Evolutionary conservation across 2,329 filamentous ascomycete genomes (phyloP).

Genomic region (Microascus cirrosus): DNA sequence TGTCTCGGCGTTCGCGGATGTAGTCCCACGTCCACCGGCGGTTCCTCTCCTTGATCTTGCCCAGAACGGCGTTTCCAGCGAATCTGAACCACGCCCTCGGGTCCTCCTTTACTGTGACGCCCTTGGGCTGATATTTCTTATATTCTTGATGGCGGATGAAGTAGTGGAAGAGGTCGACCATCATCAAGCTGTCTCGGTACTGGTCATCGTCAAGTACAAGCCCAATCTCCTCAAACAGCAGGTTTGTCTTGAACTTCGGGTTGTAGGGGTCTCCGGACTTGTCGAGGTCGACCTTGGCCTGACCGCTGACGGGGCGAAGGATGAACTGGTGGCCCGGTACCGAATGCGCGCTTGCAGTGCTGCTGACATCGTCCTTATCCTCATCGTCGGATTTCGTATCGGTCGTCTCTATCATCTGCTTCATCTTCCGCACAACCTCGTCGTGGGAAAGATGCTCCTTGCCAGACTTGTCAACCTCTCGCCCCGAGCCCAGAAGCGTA

Average conservation of each 20-base stretch:
- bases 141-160: slow-evolving; percentile 97
- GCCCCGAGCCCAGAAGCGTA: slow-evolving; percentile 68
- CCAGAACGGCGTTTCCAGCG: slow-evolving; percentile 76
- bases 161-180: slow-evolving; percentile 97
- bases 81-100: slow-evolving; percentile 88
- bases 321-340: slow-evolving; percentile 77
- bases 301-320: slow-evolving; percentile 86
- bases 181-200: slow-evolving; percentile 94
- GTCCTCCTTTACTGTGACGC: slow-evolving; percentile 70
- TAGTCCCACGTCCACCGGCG: slow-evolving; percentile 92
- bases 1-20: slow-evolving; percentile 84
- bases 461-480: slow-evolving; percentile 48
- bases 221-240: slow-evolving; percentile 95
- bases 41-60: slow-evolving; percentile 92
- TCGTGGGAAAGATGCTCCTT: slow-evolving; percentile 57
- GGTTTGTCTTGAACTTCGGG: slow-evolving; percentile 79
- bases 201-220: slow-evolving; percentile 96
- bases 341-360: slow-evolving; percentile 4
- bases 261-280: slow-evolving; percentile 73
- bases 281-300: slow-evolving; percentile 88
- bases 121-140: slow-evolving; percentile 82
- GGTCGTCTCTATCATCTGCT: slow-evolving; percentile 50
- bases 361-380: slow-evolving; percentile 14
- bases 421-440: slow-evolving; percentile 68
- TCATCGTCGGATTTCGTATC: slow-evolving; percentile 50